Evolutionary conservation across 345 rosid genomes (phyloP), one percentile per base, ranked within the genome.

Genomic region (Xanthoceras sorbifolium): DNA sequence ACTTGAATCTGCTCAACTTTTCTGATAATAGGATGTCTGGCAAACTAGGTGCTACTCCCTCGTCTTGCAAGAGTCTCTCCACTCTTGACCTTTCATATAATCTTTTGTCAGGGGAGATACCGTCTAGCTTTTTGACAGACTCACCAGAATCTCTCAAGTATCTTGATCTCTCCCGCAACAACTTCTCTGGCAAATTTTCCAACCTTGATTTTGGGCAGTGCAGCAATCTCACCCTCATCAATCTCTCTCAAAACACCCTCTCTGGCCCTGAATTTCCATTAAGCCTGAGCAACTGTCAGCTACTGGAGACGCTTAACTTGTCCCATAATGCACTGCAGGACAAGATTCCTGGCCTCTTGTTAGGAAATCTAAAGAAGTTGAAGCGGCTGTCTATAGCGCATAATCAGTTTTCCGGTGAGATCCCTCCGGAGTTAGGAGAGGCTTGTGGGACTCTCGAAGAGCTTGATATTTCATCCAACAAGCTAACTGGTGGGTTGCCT

Each of bases 381-480:
- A 90, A 81, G 74, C 82, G 71, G 40, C 85, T 94, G 46, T 88
- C 89, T 69, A 78, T 94, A 5, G 86, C 93, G 5, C 86, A 85
- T 73, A 94, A 93, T 82, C 84, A 70, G 55, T 80, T 94, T 34
- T 57, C 70, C 18, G 97, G 96, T 64, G 86, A 79, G 54, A 93
- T 94, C 52, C 98, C 95, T 66, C 77, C 85, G 31, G 94, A 91
- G 81, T 84, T 94, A 78, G 92, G 89, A 46, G 72, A 20, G 76
- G 81, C 85, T 67, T 93, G 97, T 77, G 81, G 79, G 74, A 89
- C 84, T 28, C 82, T 94, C 26, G 75, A 79, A 78, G 89, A 80
- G 69, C 82, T 94, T 68, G 97, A 94, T 82, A 89, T 94, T 77
- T 94, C 98, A 38, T 79, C 44, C 29, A 94, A 94, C 86, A 69